Percentiles rank a stretch among this genome's conserved stretches.
Evolutionary conservation across 495 filamentous ascomycete genomes (phyloP).

Genomic region (Lasiosphaeris hirsuta): DNA sequence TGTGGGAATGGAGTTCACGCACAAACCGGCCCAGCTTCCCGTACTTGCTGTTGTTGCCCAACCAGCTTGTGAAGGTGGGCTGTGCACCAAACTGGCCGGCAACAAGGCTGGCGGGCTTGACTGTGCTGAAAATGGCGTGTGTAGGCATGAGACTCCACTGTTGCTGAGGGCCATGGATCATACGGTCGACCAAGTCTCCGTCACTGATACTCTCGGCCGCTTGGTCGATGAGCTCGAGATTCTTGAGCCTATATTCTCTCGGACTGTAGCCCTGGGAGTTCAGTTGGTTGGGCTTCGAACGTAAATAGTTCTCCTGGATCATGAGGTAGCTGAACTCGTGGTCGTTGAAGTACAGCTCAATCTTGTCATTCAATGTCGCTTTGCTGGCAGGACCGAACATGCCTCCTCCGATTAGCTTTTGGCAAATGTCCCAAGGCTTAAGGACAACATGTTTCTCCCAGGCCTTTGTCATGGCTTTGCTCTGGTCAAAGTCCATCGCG

Average conservation of each 20-base stretch:
- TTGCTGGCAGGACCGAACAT: slow-evolving; percentile 81
- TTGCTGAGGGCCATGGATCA: slow-evolving; percentile 98
- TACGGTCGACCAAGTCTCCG: slow-evolving; percentile 91
- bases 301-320: slow-evolving; percentile 97
- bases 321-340: slow-evolving; percentile 95
- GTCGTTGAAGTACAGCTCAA: slow-evolving; percentile 98
- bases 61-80: slow-evolving; percentile 76
- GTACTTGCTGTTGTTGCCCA: slow-evolving; percentile 90
- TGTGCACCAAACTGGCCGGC: slow-evolving; percentile 64
- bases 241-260: slow-evolving; percentile 69
- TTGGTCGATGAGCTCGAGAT: slow-evolving; percentile 76
- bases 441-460: slow-evolving; percentile 98
- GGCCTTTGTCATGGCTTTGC: slow-evolving; percentile 88
- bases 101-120: slow-evolving; percentile 85
- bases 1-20: slow-evolving; percentile 95
- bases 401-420: slow-evolving; percentile 83
- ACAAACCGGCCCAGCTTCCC: slow-evolving; percentile 80
- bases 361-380: slow-evolving; percentile 89
- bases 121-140: slow-evolving; percentile 95
- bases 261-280: slow-evolving; percentile 49
- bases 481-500: slow-evolving; percentile 73
- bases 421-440: slow-evolving; percentile 96
- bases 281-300: slow-evolving; percentile 66
- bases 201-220: slow-evolving; percentile 95
- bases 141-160: slow-evolving; percentile 98